Conservation (phyloP, 2,329 filamentous ascomycete species). For the Fusarium anthophilum region DNA sequence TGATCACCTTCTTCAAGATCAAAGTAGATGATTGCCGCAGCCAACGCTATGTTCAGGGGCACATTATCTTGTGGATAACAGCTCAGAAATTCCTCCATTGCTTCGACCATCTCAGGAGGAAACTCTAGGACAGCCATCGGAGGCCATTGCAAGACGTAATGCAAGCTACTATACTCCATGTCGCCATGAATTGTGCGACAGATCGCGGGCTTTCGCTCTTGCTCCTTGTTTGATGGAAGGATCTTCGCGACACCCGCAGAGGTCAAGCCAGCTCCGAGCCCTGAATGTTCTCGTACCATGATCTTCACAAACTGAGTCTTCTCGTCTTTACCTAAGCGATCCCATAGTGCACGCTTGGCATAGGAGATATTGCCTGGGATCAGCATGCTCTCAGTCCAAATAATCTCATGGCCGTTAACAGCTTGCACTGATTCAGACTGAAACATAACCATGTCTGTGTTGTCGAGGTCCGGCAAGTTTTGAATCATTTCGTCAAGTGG, state of each 20-base stretch:
- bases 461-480: no score
- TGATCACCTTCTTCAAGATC: background rate
- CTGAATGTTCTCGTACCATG: background rate
- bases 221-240: background rate
- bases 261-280: no score
- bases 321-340: no score
- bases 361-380: background rate
- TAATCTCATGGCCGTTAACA: background rate
- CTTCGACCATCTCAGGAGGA: background rate
- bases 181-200: background rate
- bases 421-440: no score
- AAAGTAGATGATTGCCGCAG: background rate
- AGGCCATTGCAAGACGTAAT: background rate
- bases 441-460: no score
- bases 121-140: background rate
- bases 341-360: background rate
- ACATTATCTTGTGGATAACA: background rate
- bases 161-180: background rate
- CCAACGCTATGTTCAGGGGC: background rate
- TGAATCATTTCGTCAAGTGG: no score
- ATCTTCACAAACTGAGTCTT: fast-evolving
- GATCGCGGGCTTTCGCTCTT: background rate
- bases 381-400: background rate
- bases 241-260: background rate
- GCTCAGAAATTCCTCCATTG: fast-evolving